These are phyloP conservation scores for Coemansia sp. DNA, from an alignment of 192 early-diverging fungal species.

Conservation along the genomic window DNA sequence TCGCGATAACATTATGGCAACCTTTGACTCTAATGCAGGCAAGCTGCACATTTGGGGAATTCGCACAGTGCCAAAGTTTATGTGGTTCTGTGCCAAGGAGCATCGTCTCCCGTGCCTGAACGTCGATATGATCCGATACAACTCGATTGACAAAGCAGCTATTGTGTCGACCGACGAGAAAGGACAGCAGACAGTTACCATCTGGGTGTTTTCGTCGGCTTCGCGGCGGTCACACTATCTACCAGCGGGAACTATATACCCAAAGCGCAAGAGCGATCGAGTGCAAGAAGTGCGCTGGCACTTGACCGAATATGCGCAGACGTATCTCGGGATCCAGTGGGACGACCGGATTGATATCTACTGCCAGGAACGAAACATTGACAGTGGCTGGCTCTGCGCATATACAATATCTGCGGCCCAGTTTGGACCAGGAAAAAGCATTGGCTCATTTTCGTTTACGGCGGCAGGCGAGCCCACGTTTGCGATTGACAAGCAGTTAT, in stretches of 20 bases:
- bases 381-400: conserved; percentile 36
- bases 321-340: conserved; percentile 52
- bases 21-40: conserved; percentile 42
- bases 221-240: conserved; percentile 50
- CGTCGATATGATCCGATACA: conserved; percentile 54
- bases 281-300: conserved; percentile 54
- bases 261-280: conserved; percentile 26
- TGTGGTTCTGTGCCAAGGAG: conserved; percentile 52
- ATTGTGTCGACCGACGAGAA: conserved; percentile 41
- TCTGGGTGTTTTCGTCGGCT: conserved; percentile 55
- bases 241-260: conserved; percentile 51
- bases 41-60: conserved; percentile 50
- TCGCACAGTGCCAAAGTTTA: conserved; percentile 20
- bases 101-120: conserved; percentile 46
- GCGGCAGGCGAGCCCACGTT: conserved; percentile 45
- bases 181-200: conserved; percentile 39
- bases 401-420: conserved; percentile 29
- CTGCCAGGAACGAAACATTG: conserved; percentile 49
- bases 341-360: conserved; percentile 45
- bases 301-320: conserved; percentile 51
- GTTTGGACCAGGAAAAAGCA: conserved; percentile 29
- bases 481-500: conserved; percentile 36
- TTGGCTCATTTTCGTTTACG: conserved; percentile 54
- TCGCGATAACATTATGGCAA: conserved; percentile 51
- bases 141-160: conserved; percentile 55